phyloP scores from a whole-genome alignment of 176 grass and related monocot genomes.

The Triticum turgidum region DNA sequence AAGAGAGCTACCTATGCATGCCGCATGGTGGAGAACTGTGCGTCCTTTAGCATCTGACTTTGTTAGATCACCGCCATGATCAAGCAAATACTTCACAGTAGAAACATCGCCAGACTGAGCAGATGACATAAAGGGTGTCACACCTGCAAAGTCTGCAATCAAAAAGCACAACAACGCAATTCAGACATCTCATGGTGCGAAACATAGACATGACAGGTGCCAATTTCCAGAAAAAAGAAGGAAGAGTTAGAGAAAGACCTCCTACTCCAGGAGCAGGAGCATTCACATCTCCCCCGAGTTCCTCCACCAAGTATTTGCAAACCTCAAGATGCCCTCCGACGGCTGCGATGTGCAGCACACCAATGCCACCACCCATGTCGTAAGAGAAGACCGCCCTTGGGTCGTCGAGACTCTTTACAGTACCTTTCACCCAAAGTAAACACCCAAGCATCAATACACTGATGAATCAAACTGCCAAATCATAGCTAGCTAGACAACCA shows the following conservation, averaged over 20 bases:
- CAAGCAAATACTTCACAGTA: conserved; percentile 31
- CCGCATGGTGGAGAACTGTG: conserved; percentile 26
- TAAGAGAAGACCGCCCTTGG: neutral
- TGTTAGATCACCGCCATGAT: conserved; percentile 30
- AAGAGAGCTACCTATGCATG: neutral
- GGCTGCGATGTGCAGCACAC: neutral
- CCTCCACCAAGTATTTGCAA: conserved; percentile 44
- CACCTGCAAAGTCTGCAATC: neutral
- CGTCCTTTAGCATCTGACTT: conserved; percentile 3
- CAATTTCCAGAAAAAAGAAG: neutral
- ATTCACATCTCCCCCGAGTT: conserved; percentile 32
- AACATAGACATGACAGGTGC: neutral
- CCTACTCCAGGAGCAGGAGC: neutral
- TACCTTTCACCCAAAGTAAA: neutral
- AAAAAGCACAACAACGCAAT: neutral
- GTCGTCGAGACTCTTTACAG: neutral
- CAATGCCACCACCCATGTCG: neutral
- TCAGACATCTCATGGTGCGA: neutral
- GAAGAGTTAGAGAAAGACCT: conserved; percentile 9
- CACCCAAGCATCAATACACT: neutral
- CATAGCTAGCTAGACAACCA: neutral
- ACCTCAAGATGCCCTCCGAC: conserved; percentile 23
- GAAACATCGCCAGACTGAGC: conserved; percentile 22
- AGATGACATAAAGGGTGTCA: conserved; percentile 16
- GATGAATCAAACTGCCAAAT: neutral